phyloP scores from a whole-genome alignment of 2,329 filamentous ascomycete genomes.

The Phyllosticta ampelicida region DNA sequence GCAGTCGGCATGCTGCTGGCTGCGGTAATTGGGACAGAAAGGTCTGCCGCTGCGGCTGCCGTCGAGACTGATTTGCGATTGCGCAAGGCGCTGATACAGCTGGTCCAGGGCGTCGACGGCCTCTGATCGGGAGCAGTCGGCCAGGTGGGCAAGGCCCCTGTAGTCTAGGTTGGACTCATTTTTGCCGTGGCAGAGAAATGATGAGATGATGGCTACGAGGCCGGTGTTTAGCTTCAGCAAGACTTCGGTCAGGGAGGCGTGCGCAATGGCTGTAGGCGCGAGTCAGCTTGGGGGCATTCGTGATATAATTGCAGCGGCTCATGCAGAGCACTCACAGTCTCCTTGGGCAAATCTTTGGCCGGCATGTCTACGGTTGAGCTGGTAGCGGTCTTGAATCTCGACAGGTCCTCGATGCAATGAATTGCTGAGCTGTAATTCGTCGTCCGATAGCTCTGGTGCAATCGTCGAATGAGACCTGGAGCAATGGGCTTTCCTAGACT shows the following conservation, averaged over 20 bases:
- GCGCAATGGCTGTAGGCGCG: slow-evolving; percentile 29
- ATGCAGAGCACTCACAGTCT: slow-evolving; percentile 29
- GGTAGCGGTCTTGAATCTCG: slow-evolving; percentile 34
- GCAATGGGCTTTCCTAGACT: slow-evolving; percentile 4
- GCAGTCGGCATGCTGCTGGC: slow-evolving; percentile 12
- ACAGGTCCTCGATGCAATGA: slow-evolving; percentile 31
- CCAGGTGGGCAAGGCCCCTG: slow-evolving; percentile 33
- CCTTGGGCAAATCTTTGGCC: slow-evolving; percentile 33
- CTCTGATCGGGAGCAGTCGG: slow-evolving; percentile 35
- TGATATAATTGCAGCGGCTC: not conserved
- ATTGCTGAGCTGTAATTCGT: slow-evolving; percentile 30
- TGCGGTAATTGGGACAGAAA: slow-evolving; percentile 18
- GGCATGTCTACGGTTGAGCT: slow-evolving; percentile 25
- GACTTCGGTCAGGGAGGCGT: slow-evolving; percentile 35
- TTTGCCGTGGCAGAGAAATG: slow-evolving; percentile 31
- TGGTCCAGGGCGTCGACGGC: slow-evolving; percentile 32
- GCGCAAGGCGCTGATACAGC: slow-evolving; percentile 29
- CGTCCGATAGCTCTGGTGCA: slow-evolving; percentile 13
- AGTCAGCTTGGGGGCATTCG: slow-evolving; percentile 10
- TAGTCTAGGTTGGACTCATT: slow-evolving; percentile 31
- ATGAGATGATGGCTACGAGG: slow-evolving; percentile 35
- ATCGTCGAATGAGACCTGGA: not conserved
- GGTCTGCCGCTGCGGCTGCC: slow-evolving; percentile 14
- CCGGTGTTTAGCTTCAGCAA: slow-evolving; percentile 38
- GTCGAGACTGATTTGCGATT: slow-evolving; percentile 25